These are phyloP conservation scores for Ceratobasidium sp. DNA, from an alignment of 1,284 basidiomycete genomes.

Conservation along the genomic window DNA sequence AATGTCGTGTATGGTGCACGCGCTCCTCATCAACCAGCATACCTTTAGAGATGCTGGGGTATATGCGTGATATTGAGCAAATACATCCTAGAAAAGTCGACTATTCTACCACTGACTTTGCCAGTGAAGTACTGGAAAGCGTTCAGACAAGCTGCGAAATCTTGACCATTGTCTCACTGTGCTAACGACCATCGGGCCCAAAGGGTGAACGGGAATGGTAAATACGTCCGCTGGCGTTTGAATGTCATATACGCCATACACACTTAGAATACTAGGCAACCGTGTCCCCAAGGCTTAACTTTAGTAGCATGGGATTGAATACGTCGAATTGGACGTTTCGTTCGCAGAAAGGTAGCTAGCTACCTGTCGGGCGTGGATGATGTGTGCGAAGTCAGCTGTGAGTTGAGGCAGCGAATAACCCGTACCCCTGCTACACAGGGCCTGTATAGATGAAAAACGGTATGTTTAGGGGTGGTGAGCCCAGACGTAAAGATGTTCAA, in stretches of 20 bases:
- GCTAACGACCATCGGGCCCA: not conserved
- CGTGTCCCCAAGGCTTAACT: constrained; percentile 14
- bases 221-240: not conserved
- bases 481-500: constrained; percentile 12
- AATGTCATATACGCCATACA: not conserved
- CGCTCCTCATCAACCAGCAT: not conserved
- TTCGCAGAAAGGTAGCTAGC: not conserved
- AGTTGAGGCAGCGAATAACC: constrained; percentile 24
- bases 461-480: constrained; percentile 5
- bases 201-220: constrained; percentile 17
- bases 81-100: constrained; percentile 5
- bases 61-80: not conserved
- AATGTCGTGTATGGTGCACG: constrained; percentile 19
- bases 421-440: not conserved
- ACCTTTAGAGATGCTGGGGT: not conserved
- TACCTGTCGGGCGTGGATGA: not conserved
- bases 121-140: not conserved
- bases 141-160: not conserved
- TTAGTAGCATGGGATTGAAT: constrained; percentile 9
- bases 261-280: not conserved
- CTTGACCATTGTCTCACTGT: not conserved
- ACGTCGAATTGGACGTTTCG: not conserved
- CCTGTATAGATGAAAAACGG: constrained; percentile 3
- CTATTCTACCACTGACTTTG: not conserved
- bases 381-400: not conserved